Conservation (phyloP, 2,329 filamentous ascomycete genomes). For the Colletotrichum nymphaeae region DNA sequence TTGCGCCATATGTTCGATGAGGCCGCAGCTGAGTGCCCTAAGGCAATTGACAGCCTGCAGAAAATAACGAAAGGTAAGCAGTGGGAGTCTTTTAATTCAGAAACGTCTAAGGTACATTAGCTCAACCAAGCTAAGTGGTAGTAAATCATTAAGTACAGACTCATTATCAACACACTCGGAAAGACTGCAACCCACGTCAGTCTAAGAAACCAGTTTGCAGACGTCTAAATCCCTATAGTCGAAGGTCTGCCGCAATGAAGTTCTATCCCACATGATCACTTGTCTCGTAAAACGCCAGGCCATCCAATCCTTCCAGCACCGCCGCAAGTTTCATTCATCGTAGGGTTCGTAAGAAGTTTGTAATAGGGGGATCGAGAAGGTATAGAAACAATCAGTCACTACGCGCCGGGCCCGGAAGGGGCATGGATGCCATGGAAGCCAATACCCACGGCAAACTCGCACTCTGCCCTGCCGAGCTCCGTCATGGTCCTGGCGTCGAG, state of each 20-base stretch:
- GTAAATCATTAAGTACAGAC: neutral
- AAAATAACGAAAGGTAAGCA: too few species aligned
- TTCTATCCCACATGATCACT: neutral
- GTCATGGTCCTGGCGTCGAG: constrained; percentile 71
- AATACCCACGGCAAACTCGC: constrained; percentile 68
- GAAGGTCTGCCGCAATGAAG: neutral
- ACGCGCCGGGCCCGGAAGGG: constrained; percentile 15
- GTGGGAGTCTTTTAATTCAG: neutral
- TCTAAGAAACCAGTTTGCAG: neutral
- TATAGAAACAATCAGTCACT: neutral
- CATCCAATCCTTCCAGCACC: neutral
- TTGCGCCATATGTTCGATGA: too few species aligned
- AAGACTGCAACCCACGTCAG: neutral
- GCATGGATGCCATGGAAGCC: constrained; percentile 74
- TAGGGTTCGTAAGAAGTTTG: neutral
- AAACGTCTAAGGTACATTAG: neutral
- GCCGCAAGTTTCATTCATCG: neutral
- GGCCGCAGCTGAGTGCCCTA: too few species aligned
- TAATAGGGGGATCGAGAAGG: neutral
- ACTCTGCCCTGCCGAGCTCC: constrained; percentile 73
- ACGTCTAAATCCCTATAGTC: neutral
- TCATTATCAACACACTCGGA: neutral
- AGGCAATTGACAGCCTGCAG: too few species aligned
- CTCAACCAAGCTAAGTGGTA: neutral
- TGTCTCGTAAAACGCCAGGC: neutral